Evolutionary conservation across 2,329 filamentous ascomycete species (phyloP).

Genomic region (Aspergillus sojae): DNA sequence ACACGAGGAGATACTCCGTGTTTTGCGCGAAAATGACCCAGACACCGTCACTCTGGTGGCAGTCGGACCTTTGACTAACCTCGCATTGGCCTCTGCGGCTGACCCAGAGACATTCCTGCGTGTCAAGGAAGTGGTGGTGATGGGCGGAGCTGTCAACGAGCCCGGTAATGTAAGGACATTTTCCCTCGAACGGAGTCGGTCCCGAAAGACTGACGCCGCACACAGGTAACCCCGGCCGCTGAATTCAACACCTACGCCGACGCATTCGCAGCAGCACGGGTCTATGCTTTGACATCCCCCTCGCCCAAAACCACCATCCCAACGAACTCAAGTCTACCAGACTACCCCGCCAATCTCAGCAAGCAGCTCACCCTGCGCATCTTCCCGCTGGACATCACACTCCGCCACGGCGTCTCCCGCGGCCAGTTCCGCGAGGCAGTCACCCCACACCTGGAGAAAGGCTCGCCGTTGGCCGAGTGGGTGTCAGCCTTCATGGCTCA

Average conservation of each 20-base stretch:
- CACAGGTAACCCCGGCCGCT: slow-evolving; percentile 68
- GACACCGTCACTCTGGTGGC: slow-evolving; percentile 89
- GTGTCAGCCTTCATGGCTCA: slow-evolving; percentile 70
- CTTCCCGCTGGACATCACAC: slow-evolving; percentile 78
- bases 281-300: slow-evolving; percentile 75
- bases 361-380: slow-evolving; percentile 67
- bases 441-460: slow-evolving; percentile 58
- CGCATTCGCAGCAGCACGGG: slow-evolving; percentile 71
- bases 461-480: slow-evolving; percentile 76
- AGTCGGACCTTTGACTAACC: slow-evolving; percentile 89
- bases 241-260: slow-evolving; percentile 98
- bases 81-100: slow-evolving; percentile 83
- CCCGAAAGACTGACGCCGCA: not conserved
- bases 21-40: slow-evolving; percentile 77
- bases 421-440: slow-evolving; percentile 62
- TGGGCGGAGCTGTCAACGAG: slow-evolving; percentile 83
- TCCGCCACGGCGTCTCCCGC: slow-evolving; percentile 66
- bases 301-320: slow-evolving; percentile 83
- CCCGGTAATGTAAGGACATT: slow-evolving; percentile 72
- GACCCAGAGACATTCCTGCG: slow-evolving; percentile 88
- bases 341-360: slow-evolving; percentile 67
- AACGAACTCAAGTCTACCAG: slow-evolving; percentile 52
- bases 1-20: slow-evolving; percentile 84
- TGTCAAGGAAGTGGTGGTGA: slow-evolving; percentile 88
- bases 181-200: not conserved